Conservation (phyloP, 768 basidiomycete species). For the Suillus sp. region DNA sequence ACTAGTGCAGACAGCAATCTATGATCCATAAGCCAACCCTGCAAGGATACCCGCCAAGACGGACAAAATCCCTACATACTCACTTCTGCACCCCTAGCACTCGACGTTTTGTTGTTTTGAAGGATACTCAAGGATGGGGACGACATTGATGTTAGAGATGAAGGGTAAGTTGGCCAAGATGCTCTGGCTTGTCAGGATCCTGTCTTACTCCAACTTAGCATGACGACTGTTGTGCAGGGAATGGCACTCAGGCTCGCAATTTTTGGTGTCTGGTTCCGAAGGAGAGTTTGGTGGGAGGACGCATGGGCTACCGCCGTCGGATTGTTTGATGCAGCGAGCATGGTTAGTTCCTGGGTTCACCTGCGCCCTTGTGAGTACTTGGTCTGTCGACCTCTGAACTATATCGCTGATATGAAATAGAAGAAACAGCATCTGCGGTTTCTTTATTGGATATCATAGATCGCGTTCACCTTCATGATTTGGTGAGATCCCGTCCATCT, state of each 20-base stretch:
- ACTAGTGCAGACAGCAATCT: no score
- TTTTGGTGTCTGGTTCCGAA: conserved; percentile 32
- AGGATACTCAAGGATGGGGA: background rate
- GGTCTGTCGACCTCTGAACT: background rate
- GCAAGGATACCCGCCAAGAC: background rate
- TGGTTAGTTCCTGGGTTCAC: conserved; percentile 16
- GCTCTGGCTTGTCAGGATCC: background rate
- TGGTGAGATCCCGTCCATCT: conserved; percentile 15
- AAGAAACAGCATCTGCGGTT: conserved; percentile 20
- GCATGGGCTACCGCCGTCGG: conserved; percentile 24
- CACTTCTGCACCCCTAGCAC: background rate
- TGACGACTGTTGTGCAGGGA: conserved; percentile 22
- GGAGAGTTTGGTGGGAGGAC: conserved; percentile 34
- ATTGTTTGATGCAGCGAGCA: conserved; percentile 13
- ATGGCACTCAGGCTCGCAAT: conserved; percentile 24
- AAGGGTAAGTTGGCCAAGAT: background rate
- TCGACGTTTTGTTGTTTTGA: no score
- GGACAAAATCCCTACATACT: background rate
- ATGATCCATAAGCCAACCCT: background rate
- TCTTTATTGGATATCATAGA: conserved; percentile 23
- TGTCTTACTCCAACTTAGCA: background rate
- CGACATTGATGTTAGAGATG: background rate
- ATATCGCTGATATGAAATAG: background rate
- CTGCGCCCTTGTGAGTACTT: conserved; percentile 17
- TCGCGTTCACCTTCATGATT: conserved; percentile 27